Evolutionary conservation across 768 basidiomycete species (phyloP).

Genomic region (Postia placenta): DNA sequence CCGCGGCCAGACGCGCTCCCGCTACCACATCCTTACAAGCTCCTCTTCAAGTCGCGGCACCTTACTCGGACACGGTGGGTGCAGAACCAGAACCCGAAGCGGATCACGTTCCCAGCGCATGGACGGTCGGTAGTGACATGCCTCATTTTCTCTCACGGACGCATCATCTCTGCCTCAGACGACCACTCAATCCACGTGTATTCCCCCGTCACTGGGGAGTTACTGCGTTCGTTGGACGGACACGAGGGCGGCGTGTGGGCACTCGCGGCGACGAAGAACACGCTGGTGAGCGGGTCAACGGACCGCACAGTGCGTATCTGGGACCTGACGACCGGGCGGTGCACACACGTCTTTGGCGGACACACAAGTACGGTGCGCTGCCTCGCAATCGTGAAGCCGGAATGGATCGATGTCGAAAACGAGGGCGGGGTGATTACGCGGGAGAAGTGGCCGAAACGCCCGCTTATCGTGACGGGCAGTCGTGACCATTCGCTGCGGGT

Average conservation of each 20-base stretch:
- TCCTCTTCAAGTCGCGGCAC: constrained; percentile 87
- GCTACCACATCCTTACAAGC: constrained; percentile 83
- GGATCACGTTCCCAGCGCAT: constrained; percentile 81
- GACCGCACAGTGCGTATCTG: constrained; percentile 92
- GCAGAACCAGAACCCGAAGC: constrained; percentile 62
- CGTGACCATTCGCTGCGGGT: constrained; percentile 61
- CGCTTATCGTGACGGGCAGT: constrained; percentile 69
- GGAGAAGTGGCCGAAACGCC: constrained; percentile 70
- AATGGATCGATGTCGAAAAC: constrained; percentile 69
- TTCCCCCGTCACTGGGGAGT: constrained; percentile 75
- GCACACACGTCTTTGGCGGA: constrained; percentile 91
- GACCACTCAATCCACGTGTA: constrained; percentile 97
- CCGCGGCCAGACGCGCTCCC: constrained; percentile 47
- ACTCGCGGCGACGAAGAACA: constrained; percentile 81
- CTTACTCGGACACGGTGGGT: constrained; percentile 80
- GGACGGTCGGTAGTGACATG: constrained; percentile 92
- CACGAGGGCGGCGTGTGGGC: constrained; percentile 98
- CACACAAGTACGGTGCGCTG: constrained; percentile 97
- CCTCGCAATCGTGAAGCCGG: constrained; percentile 92
- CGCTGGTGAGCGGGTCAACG: constrained; percentile 87
- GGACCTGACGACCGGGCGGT: constrained; percentile 73
- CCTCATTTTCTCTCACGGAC: constrained; percentile 88
- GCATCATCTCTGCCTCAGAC: constrained; percentile 95
- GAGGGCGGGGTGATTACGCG: constrained; percentile 56
- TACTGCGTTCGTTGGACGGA: constrained; percentile 71